Conservation (phyloP, 1,284 basidiomycete species). For the Xerocomus amazonicus region DNA sequence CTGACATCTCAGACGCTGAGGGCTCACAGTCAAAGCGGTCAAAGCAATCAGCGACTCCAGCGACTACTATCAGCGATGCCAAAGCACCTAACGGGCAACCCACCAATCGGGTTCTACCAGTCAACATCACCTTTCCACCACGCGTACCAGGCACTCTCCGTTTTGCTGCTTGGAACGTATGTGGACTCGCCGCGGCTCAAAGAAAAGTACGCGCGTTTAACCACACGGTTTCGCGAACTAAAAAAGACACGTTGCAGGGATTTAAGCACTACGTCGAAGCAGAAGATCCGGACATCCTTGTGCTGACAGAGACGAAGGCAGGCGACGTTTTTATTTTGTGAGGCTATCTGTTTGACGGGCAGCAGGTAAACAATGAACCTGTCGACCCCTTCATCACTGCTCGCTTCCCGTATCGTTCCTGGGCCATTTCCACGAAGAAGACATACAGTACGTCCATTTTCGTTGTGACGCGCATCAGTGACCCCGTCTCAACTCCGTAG, state of each 20-base stretch:
- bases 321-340: neutral
- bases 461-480: neutral
- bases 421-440: slow-evolving; percentile 74
- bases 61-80: neutral
- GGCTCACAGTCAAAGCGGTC: slow-evolving; percentile 25
- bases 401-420: slow-evolving; percentile 68
- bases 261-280: slow-evolving; percentile 78
- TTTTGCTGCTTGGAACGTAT: slow-evolving; percentile 75
- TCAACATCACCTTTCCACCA: slow-evolving; percentile 55
- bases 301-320: slow-evolving; percentile 82
- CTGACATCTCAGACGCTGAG: slow-evolving; percentile 21
- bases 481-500: slow-evolving; percentile 36
- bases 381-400: slow-evolving; percentile 52
- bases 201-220: slow-evolving; percentile 56
- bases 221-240: neutral
- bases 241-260: slow-evolving; percentile 45
- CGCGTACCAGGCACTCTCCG: slow-evolving; percentile 47
- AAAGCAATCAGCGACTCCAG: slow-evolving; percentile 19
- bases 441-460: slow-evolving; percentile 54
- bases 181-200: slow-evolving; percentile 61
- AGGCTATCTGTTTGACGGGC: neutral
- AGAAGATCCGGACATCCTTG: slow-evolving; percentile 77
- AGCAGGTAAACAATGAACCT: slow-evolving; percentile 64
- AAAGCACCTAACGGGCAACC: slow-evolving; percentile 50
- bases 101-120: slow-evolving; percentile 71